A percentile compares a stretch with the other conserved stretches of the same genome.
These are phyloP conservation scores for Pouteria campechiana DNA, from an alignment of 179 eudicot genomes.

Conservation along the genomic window DNA sequence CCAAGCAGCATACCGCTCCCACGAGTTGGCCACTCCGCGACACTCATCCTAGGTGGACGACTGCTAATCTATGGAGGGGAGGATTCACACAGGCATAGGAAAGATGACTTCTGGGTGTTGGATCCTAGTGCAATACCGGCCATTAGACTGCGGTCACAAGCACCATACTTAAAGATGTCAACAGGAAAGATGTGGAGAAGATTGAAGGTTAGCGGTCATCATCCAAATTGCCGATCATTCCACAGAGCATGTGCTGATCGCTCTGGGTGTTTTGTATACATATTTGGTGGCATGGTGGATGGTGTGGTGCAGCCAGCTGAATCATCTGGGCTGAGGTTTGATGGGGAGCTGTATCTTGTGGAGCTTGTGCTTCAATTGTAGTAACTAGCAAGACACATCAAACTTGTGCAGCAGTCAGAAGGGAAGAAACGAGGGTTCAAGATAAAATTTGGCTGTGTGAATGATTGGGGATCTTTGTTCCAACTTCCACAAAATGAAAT, in stretches of 20 bases:
- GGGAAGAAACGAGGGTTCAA: too few relatives aligned
- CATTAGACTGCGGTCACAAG: slow-evolving; percentile 17
- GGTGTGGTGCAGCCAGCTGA: slow-evolving; percentile 53
- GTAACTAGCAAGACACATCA: too few relatives aligned
- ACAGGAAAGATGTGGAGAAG: slow-evolving; percentile 54
- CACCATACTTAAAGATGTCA: slow-evolving; percentile 9
- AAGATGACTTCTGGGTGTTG: slow-evolving; percentile 81
- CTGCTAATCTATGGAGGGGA: slow-evolving; percentile 89
- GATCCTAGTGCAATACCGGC: slow-evolving; percentile 45
- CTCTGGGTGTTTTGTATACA: slow-evolving; percentile 59
- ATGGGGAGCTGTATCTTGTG: slow-evolving; percentile 64
- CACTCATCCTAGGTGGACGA: slow-evolving; percentile 56
- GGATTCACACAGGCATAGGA: slow-evolving; percentile 64
- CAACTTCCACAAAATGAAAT: too few relatives aligned
- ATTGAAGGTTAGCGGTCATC: slow-evolving; percentile 40
- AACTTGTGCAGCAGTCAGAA: too few relatives aligned
- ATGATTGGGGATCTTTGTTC: too few relatives aligned
- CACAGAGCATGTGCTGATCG: slow-evolving; percentile 77
- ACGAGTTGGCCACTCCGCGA: slow-evolving; percentile 97
- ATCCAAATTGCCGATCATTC: slow-evolving; percentile 66
- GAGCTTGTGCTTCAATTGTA: slow-evolving; percentile 52
- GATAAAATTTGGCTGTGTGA: too few relatives aligned
- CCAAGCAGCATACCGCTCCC: slow-evolving; percentile 61
- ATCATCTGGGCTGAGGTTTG: slow-evolving; percentile 61
- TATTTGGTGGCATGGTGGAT: slow-evolving; percentile 93